phyloP scores from a whole-genome alignment of 2,329 filamentous ascomycete genomes.

The Exophiala aquamarina region DNA sequence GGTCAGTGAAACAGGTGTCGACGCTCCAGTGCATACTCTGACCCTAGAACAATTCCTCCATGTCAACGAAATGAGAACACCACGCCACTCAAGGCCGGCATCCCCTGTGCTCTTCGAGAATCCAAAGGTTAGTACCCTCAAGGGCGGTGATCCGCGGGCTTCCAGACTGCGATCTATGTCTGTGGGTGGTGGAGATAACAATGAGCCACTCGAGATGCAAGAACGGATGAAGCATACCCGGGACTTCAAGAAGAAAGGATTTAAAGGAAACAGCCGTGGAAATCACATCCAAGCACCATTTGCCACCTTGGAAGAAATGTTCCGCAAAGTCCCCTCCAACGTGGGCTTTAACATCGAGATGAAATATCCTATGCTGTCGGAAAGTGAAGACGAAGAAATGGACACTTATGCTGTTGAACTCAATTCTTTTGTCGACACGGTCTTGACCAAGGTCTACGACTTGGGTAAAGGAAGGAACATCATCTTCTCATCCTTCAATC shows the following conservation, averaged over 20 bases:
- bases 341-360: conserved; percentile 99
- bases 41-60: conserved; percentile 95
- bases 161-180: conserved; percentile 59
- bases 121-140: conserved; percentile 23
- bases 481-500: conserved; percentile 96
- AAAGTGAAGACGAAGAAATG: conserved; percentile 94
- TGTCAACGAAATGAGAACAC: conserved; percentile 62
- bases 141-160: conserved; percentile 24
- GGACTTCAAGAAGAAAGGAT: conserved; percentile 91
- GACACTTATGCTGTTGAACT: conserved; percentile 93
- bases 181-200: conserved; percentile 52
- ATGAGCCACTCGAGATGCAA: conserved; percentile 53
- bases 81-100: conserved; percentile 46
- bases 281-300: conserved; percentile 96
- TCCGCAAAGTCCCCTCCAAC: conserved; percentile 74
- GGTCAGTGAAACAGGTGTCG: conserved; percentile 95
- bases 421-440: conserved; percentile 94
- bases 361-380: conserved; percentile 98
- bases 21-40: conserved; percentile 91
- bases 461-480: conserved; percentile 79
- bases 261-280: conserved; percentile 91
- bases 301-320: conserved; percentile 90
- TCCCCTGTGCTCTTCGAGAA: conserved; percentile 40
- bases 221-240: conserved; percentile 97
- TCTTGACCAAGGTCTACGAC: conserved; percentile 87